Evolutionary conservation across 768 basidiomycete genomes (phyloP).

Genomic region (Rhodotorula kratochvilovae): DNA sequence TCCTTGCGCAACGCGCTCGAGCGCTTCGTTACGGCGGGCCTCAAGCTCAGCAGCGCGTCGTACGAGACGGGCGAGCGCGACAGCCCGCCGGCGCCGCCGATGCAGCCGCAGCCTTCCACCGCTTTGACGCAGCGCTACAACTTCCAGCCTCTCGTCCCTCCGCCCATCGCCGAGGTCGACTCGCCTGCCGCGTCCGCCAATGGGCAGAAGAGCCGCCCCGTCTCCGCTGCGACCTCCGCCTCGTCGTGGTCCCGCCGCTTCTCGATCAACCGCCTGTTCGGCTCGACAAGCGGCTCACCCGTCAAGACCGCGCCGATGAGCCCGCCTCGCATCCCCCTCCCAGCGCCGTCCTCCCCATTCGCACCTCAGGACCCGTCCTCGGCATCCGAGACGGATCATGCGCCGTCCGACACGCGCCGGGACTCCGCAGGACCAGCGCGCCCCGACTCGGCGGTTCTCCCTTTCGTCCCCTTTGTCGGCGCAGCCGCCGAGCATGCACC

Average conservation of each 20-base stretch:
- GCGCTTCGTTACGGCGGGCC: constrained; percentile 27
- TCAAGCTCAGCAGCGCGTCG: constrained; percentile 27
- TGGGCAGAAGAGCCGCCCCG: not conserved
- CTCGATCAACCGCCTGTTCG: constrained; percentile 18
- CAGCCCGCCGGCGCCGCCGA: not conserved
- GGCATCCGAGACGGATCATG: not conserved
- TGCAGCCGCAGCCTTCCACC: constrained; percentile 1
- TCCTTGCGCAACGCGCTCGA: constrained; percentile 23
- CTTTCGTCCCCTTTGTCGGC: not conserved
- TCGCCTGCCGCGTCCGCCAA: not conserved
- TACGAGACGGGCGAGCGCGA: not conserved
- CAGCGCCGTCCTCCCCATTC: not conserved
- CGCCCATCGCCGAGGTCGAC: not conserved
- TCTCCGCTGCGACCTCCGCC: not conserved
- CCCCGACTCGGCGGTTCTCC: not conserved
- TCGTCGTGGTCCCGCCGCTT: constrained; percentile 10
- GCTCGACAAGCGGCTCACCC: not conserved
- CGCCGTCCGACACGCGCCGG: not conserved
- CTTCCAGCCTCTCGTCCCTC: constrained; percentile 10
- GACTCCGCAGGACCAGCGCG: not conserved
- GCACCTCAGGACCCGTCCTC: not conserved
- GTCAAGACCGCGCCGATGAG: not conserved
- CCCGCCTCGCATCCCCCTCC: not conserved
- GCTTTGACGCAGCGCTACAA: constrained; percentile 17
- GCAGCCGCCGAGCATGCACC: not conserved